Percentiles rank a stretch among this genome's conserved stretches.
Evolutionary conservation across 345 rosid species (phyloP).

Genomic region (Punica granatum): DNA sequence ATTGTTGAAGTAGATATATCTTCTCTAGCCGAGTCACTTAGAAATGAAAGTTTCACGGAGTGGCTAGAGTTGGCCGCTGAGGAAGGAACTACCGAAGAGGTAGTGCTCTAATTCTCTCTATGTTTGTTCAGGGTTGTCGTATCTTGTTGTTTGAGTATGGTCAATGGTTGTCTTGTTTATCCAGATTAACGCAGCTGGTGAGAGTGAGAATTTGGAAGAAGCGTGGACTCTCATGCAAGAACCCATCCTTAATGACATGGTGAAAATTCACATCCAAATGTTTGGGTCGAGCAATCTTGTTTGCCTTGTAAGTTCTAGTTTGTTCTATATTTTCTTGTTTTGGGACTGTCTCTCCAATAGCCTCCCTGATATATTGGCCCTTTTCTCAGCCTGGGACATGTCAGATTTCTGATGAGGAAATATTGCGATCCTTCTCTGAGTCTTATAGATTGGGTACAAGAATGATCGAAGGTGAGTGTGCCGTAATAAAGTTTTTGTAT

Average conservation of each 20-base stretch:
- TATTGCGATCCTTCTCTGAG: conserved; percentile 50
- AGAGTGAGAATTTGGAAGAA: conserved; percentile 44
- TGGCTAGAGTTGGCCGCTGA: conserved; percentile 70
- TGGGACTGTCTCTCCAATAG: not conserved
- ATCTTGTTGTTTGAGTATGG: too few relatives aligned
- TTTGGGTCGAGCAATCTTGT: conserved; percentile 77
- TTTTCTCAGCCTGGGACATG: conserved; percentile 49
- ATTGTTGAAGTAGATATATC: conserved; percentile 72
- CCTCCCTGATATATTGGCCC: not conserved
- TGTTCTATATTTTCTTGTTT: not conserved
- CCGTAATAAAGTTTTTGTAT: not conserved
- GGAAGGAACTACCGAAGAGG: conserved; percentile 49
- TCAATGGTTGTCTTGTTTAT: not conserved
- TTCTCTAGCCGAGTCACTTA: conserved; percentile 42
- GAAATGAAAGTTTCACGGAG: conserved; percentile 54
- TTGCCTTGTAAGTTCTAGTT: conserved; percentile 37
- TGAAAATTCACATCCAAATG: conserved; percentile 56
- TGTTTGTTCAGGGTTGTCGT: not conserved
- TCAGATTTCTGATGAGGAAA: conserved; percentile 41
- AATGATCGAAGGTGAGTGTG: conserved; percentile 59
- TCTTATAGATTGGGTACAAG: conserved; percentile 67
- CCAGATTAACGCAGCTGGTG: conserved; percentile 46
- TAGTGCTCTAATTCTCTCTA: conserved; percentile 17
- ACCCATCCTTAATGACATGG: conserved; percentile 36
- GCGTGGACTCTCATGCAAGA: conserved; percentile 66